Evolutionary conservation across 257 asterid genomes (phyloP).

Genomic region (Solanum rostratum): DNA sequence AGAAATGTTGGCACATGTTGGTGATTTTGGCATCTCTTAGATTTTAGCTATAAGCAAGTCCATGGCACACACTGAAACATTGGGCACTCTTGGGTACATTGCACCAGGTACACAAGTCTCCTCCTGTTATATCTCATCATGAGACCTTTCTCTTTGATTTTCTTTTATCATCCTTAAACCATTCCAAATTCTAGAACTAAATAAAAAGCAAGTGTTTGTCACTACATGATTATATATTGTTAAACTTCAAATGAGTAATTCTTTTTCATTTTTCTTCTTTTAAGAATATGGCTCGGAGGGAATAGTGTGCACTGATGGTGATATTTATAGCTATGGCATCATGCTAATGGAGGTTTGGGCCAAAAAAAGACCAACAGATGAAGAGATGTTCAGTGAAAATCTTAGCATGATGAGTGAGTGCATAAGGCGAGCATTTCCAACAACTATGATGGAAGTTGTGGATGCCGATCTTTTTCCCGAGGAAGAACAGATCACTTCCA

Average conservation of each 20-base stretch:
- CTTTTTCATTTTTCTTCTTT: not conserved
- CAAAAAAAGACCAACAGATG: slow-evolving; percentile 13
- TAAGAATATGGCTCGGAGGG: slow-evolving; percentile 24
- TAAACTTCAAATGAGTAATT: not conserved
- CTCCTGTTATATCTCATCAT: too few relatives aligned
- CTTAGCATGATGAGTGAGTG: slow-evolving; percentile 8
- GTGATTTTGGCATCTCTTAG: slow-evolving; percentile 28
- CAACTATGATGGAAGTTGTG: not conserved
- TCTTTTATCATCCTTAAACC: not conserved
- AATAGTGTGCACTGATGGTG: slow-evolving; percentile 13
- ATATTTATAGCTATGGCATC: slow-evolving; percentile 21
- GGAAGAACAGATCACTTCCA: not conserved
- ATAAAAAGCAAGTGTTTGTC: not conserved
- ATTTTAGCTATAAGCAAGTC: not conserved
- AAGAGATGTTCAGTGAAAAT: slow-evolving; percentile 8
- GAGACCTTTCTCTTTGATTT: not conserved
- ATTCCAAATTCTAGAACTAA: too few relatives aligned
- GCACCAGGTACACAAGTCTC: slow-evolving; percentile 20
- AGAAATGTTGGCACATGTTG: slow-evolving; percentile 8
- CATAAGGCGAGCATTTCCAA: slow-evolving; percentile 5
- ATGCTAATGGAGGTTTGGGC: slow-evolving; percentile 23
- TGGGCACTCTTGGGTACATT: slow-evolving; percentile 25
- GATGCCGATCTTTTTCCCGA: not conserved
- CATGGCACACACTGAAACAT: slow-evolving; percentile 8
- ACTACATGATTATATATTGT: not conserved